A percentile compares a stretch with the other conserved stretches of the same genome.
Evolutionary conservation across 495 filamentous ascomycete species (phyloP).

Genomic region (Friedmanniomyces endolithicus): DNA sequence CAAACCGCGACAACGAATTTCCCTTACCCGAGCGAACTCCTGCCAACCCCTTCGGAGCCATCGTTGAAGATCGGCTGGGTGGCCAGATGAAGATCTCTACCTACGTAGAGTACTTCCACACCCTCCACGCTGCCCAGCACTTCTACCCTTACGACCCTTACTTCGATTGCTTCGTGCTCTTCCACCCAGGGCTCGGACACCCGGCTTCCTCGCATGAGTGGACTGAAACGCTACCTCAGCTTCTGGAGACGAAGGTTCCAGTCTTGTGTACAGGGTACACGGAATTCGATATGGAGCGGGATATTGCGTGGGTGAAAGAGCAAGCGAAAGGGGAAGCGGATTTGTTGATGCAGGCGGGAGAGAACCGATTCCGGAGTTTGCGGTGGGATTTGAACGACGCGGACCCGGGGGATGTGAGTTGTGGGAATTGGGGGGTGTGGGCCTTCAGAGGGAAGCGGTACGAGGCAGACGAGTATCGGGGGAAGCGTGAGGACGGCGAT

Average conservation of each 20-base stretch:
- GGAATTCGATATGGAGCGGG: constrained; percentile 82
- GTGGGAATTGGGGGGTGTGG: constrained; percentile 95
- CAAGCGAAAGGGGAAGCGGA: constrained; percentile 81
- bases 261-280: constrained; percentile 93
- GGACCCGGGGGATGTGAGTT: constrained; percentile 87
- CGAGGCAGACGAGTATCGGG: constrained; percentile 37
- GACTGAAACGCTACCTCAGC: constrained; percentile 73
- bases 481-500: constrained; percentile 27
- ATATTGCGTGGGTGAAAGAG: constrained; percentile 77
- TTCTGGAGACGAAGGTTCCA: constrained; percentile 89
- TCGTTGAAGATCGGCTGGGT: constrained; percentile 78
- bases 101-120: constrained; percentile 97
- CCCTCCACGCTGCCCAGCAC: constrained; percentile 72
- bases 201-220: constrained; percentile 87
- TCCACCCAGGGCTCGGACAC: constrained; percentile 92
- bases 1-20: constrained; percentile 77
- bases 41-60: constrained; percentile 77
- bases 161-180: constrained; percentile 90
- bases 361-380: constrained; percentile 88
- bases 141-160: constrained; percentile 96
- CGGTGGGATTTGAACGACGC: constrained; percentile 95
- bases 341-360: constrained; percentile 76
- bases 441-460: constrained; percentile 95
- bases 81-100: constrained; percentile 87
- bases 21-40: constrained; percentile 75